phyloP scores from a whole-genome alignment of 164 flowering plant genomes.

The Saururus chinensis region DNA sequence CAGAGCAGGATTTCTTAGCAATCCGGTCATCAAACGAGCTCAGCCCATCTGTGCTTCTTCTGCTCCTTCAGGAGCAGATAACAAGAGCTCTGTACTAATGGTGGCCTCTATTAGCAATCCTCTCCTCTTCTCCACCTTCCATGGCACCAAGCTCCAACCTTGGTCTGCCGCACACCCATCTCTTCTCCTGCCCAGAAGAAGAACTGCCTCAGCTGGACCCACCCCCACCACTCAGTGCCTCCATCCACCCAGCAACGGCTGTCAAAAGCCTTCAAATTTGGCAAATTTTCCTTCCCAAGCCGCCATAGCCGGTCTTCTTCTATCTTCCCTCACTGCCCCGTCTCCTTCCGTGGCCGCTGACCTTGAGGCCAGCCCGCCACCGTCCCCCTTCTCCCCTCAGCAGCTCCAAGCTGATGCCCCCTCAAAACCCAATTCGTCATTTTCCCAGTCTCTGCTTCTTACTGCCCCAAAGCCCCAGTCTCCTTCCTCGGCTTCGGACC shows the following conservation, averaged over 20 bases:
- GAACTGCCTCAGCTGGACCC: no score
- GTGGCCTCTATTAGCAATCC: constrained; percentile 21
- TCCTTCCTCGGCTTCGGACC: constrained; percentile 40
- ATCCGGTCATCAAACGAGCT: no score
- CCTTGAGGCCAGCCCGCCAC: constrained; percentile 9
- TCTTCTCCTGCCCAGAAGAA: no score
- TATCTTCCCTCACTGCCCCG: constrained; percentile 31
- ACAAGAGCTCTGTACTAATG: no score
- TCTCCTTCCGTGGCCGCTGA: constrained; percentile 48
- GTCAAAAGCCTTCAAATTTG: constrained; percentile 13
- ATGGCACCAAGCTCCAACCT: constrained; percentile 18
- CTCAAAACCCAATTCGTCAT: constrained; percentile 36
- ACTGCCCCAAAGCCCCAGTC: constrained; percentile 68
- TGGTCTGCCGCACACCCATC: constrained; percentile 10
- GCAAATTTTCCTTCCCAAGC: constrained; percentile 30
- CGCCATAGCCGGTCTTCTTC: constrained; percentile 52
- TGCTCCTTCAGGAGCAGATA: no score
- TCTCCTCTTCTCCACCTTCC: constrained; percentile 45
- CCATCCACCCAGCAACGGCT: constrained; percentile 14
- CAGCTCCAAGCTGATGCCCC: constrained; percentile 46
- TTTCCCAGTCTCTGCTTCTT: constrained; percentile 44
- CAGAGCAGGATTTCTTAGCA: no score
- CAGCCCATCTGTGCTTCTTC: no score
- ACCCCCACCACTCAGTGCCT: constrained; percentile 29
- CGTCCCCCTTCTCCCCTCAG: constrained; percentile 25